phyloP scores from a whole-genome alignment of 2,329 filamentous ascomycete species.

The Aspergillus sp. region DNA sequence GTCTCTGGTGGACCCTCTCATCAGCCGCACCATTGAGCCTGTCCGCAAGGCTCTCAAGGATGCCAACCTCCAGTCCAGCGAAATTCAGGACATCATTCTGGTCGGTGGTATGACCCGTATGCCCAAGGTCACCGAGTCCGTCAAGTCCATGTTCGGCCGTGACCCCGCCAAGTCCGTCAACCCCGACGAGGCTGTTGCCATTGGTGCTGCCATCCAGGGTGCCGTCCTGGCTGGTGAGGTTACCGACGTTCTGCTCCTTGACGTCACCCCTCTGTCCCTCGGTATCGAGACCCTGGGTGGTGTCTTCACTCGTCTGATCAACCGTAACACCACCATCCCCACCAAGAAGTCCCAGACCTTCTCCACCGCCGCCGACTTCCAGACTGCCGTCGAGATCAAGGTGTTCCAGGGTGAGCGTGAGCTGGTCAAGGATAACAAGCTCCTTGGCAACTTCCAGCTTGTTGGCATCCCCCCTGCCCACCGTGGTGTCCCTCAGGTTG shows the following conservation, averaged over 20 bases:
- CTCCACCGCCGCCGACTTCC: conserved; percentile 96
- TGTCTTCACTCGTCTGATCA: conserved; percentile 97
- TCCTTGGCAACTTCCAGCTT: conserved; percentile 98
- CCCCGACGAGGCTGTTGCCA: conserved; percentile 96
- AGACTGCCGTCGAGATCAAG: conserved; percentile 99
- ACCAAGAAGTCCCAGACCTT: conserved; percentile 99
- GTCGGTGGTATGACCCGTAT: conserved; percentile 99
- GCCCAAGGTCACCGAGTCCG: conserved; percentile 95
- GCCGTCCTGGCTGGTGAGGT: conserved; percentile 95
- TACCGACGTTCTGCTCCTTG: conserved; percentile 90
- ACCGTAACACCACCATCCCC: conserved; percentile 98
- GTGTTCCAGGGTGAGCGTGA: conserved; percentile 99
- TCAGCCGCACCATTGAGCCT: conserved; percentile 81
- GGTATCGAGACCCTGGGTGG: conserved; percentile 98
- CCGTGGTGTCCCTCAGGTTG: conserved; percentile 92
- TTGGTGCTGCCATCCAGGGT: conserved; percentile 96
- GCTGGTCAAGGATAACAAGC: conserved; percentile 97
- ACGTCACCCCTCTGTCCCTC: conserved; percentile 92
- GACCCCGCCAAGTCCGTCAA: conserved; percentile 98
- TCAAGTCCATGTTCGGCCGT: conserved; percentile 94
- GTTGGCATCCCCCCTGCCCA: conserved; percentile 94
- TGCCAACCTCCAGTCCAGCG: conserved; percentile 83
- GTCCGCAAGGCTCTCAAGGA: conserved; percentile 98
- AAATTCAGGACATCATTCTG: conserved; percentile 96
- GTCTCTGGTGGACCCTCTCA: conserved; percentile 85